phyloP scores from a whole-genome alignment of 1,284 basidiomycete species.

The Phaffia rhodozyma region DNA sequence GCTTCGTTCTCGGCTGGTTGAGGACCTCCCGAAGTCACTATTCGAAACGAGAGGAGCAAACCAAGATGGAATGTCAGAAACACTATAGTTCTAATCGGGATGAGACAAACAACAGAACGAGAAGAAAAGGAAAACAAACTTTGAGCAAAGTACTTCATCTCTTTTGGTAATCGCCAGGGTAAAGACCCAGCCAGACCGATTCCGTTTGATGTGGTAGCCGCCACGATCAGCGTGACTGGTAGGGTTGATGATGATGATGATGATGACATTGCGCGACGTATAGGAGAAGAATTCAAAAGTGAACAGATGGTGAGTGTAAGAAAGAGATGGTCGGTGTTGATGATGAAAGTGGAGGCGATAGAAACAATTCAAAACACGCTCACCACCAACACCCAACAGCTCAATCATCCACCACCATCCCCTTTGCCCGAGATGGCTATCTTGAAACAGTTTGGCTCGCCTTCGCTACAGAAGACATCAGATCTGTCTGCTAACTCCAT shows the following conservation, averaged over 20 bases:
- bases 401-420: no score
- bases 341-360: no score
- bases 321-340: no score
- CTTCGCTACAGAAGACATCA: no score
- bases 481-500: no score
- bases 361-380: no score
- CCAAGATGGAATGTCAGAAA: background rate
- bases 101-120: background rate
- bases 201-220: slow-evolving; percentile 74
- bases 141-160: slow-evolving; percentile 86
- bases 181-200: slow-evolving; percentile 66
- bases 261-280: background rate
- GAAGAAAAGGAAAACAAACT: slow-evolving; percentile 29
- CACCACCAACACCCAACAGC: no score
- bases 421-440: no score
- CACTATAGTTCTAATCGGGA: background rate
- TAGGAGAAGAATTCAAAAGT: no score
- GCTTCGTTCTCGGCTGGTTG: background rate
- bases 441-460: no score
- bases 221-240: slow-evolving; percentile 74
- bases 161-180: slow-evolving; percentile 80
- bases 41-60: slow-evolving; percentile 47
- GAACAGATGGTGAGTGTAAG: no score
- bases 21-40: slow-evolving; percentile 27
- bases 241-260: slow-evolving; percentile 1